phyloP scores from a whole-genome alignment of 495 filamentous ascomycete genomes.

The Penicillium canescens region DNA sequence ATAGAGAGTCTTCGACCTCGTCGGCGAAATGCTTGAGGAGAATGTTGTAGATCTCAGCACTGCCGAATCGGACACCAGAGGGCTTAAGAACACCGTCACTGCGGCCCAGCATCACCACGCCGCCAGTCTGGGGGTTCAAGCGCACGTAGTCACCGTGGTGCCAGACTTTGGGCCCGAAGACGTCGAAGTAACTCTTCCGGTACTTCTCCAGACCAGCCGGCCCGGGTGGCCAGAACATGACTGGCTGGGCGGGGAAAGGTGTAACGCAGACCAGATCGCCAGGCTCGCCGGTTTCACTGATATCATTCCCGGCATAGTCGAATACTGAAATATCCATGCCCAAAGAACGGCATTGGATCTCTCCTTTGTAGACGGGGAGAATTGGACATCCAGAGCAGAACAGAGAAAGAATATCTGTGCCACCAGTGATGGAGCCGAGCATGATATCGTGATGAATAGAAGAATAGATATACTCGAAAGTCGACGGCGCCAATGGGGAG shows the following conservation, averaged over 20 bases:
- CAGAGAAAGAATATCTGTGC: constrained; percentile 91
- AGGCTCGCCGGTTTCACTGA: constrained; percentile 58
- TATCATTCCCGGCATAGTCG: constrained; percentile 58
- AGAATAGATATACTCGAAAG: constrained; percentile 84
- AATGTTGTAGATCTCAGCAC: constrained; percentile 92
- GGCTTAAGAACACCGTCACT: constrained; percentile 93
- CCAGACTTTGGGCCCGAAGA: constrained; percentile 73
- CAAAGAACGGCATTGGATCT: constrained; percentile 87
- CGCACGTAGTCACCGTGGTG: constrained; percentile 94
- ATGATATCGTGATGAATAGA: constrained; percentile 75
- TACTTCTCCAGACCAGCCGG: constrained; percentile 70
- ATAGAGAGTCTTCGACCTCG: constrained; percentile 80
- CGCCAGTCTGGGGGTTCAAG: constrained; percentile 71
- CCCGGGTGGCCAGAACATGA: constrained; percentile 77
- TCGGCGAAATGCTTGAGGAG: constrained; percentile 75
- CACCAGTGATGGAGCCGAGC: constrained; percentile 82
- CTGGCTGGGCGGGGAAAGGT: constrained; percentile 88
- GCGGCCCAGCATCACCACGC: constrained; percentile 81
- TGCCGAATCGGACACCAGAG: constrained; percentile 82
- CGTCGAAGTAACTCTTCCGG: constrained; percentile 81
- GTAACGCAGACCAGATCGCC: constrained; percentile 90
- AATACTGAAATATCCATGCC: constrained; percentile 87
- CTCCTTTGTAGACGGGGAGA: constrained; percentile 80
- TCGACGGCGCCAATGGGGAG: constrained; percentile 86
- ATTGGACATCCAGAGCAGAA: constrained; percentile 87